Evolutionary conservation across 108 stramenopile species (phyloP), one percentile per base, ranked within the genome.

Genomic region (Parmales sp.): DNA sequence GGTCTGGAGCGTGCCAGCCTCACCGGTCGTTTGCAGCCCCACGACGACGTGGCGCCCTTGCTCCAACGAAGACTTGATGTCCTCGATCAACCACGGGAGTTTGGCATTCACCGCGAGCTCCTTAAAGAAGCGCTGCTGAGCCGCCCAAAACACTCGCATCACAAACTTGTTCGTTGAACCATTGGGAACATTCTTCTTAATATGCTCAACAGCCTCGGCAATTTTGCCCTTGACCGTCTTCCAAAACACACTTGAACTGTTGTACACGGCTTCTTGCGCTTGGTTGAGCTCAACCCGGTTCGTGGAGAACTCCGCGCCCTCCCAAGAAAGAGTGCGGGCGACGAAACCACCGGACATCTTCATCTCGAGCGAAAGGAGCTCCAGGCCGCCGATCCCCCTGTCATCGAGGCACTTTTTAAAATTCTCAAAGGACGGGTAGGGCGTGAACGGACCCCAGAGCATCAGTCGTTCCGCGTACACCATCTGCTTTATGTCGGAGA

Each of bases 301-400:
- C 22, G 86, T 82, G 50, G 88, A 72, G 67, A 92, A 92, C n/a
- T 76, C 73, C 29, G 86, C 85, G 25, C 85, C 86, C 9, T 81
- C 74, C 84, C 87, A 92, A 29, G 79, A 79, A n/a, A 92, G 73
- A 8, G 88, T 84, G 26, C 91, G 80, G 39, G 86, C 85, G 41
- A 87, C 60, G 65, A 86, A 86, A n/a, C 54, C 60, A 34, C 89
- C 91, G 23, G 63, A 54, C 31, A 75, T 66, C 75, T 90, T 92
- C 70, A 92, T 82, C 79, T 92, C 86, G 60, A 92, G 72, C 31
- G 89, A 85, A 25, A 92, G 73, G 74, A 91, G 79, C 71, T 91
- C 90, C 74, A 90, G 73, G 37, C 86, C 86, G 20, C 89, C 90
- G 16, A 91, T 72, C 2, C 89, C 86, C 37, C 84, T 78, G 45